phyloP scores from a whole-genome alignment of 306 rosid genomes.

The Cucurbita pepo region DNA sequence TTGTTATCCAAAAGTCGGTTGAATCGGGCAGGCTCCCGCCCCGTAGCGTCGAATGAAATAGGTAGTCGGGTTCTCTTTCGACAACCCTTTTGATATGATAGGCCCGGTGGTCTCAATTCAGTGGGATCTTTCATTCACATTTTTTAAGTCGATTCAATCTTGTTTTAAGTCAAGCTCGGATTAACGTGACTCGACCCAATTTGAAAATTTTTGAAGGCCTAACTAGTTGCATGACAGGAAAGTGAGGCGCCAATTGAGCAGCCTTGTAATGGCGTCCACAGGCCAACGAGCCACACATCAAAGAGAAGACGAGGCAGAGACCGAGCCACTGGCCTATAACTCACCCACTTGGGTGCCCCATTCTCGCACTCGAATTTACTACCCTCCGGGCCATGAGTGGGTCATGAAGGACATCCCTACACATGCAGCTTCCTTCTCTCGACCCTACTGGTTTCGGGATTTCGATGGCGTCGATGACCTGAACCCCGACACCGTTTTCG shows the following conservation, averaged over 20 bases:
- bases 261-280: neutral
- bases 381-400: conserved; percentile 58
- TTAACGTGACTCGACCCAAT: no score
- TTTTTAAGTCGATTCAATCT: no score
- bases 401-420: conserved; percentile 53
- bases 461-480: conserved; percentile 26
- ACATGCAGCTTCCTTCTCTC: conserved; percentile 30
- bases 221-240: neutral
- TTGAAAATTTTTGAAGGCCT: no score
- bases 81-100: no score
- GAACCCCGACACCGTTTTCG: neutral
- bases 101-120: no score
- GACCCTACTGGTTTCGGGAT: conserved; percentile 38
- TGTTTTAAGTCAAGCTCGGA: no score
- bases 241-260: neutral
- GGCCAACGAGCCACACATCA: neutral
- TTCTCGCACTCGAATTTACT: conserved; percentile 52
- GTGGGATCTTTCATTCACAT: no score
- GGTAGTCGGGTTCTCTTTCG: no score
- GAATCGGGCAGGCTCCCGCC: no score
- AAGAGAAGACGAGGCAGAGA: neutral
- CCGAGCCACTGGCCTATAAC: neutral
- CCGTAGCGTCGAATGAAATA: no score
- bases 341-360: conserved; percentile 45
- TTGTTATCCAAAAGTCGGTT: no score